Base-by-base conservation (phyloP, 805 yeast species). In the Wickerhamiella sorbophila region DNA sequence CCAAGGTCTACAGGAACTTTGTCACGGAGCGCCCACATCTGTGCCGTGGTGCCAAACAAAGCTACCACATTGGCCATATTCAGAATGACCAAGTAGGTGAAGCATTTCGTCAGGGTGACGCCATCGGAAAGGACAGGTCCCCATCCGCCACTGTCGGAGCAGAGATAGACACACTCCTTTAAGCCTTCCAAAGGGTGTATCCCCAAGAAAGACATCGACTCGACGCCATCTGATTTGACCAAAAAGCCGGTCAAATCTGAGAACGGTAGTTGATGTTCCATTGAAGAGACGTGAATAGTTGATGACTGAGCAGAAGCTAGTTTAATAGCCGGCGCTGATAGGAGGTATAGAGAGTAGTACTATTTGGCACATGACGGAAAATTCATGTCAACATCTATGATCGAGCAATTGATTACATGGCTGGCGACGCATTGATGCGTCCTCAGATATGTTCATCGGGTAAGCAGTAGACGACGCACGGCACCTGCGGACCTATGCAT, bases 21-120 rank as follows among this genome's bases (percentile, higher is more conserved):
- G 44, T 44, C 17, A 5, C 49, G 40, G 40, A 62, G 49, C 17
- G 22, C 12, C 16, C 40, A 18, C n/a, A 59, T 33, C 44, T 58
- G 62, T 34, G 42, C 33, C 4, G 51, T n/a, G 10, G 64, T 64
- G 12, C 53, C 36, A 12, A 58, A 27, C 10, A 61, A 36, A 19
- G 56, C 33, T 4, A 64, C 36, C n/a, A 57, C 12, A 9, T 54
- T 52, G 15, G 62, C 59, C 14, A 58, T 21, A 33, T 51, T 52
- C 21, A 57, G 42, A 21, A 63, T 45, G 4, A 53, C 49, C 15
- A 66, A 69, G 12, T 61, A 61, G 40, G 57, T 44, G 41, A 64
- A 65, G 46, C 69, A 64, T n/a, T 64, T 60, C 14, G 63, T 54
- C 38, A 63, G 43, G 31, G 45, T 54, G 38, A 48, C 53, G 31